Evolutionary conservation across 148 eudicot genomes (phyloP).

Genomic region (Fallopia convolvulus): DNA sequence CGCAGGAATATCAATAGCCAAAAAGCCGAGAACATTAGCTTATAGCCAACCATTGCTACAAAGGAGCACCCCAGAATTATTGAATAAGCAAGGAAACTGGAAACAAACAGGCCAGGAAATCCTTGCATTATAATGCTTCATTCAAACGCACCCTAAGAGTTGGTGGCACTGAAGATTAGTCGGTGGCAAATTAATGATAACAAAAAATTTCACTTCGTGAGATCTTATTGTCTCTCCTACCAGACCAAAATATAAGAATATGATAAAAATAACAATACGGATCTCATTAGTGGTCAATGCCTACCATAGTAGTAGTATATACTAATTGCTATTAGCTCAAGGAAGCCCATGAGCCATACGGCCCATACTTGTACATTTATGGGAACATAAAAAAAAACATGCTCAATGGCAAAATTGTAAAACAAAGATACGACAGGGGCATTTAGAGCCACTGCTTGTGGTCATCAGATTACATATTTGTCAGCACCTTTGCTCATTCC

Average conservation of each 20-base stretch:
- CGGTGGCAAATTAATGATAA: too few species aligned
- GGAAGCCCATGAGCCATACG: neutral
- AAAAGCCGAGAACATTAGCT: neutral
- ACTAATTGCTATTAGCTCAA: too few species aligned
- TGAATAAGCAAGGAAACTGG: neutral
- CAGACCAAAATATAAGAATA: too few species aligned
- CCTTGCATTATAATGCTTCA: too few species aligned
- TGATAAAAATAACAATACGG: too few species aligned
- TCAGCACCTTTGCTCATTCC: slow-evolving; percentile 5
- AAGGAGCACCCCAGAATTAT: neutral
- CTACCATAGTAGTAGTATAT: too few species aligned
- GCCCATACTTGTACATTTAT: neutral
- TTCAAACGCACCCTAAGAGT: too few species aligned
- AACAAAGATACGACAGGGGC: neutral
- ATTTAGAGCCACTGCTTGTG: neutral
- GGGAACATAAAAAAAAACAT: neutral
- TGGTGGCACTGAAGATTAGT: too few species aligned
- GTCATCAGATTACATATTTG: slow-evolving; percentile 10
- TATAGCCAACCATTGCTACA: neutral
- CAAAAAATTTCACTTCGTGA: too few species aligned
- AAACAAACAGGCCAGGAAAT: neutral
- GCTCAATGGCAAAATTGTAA: neutral
- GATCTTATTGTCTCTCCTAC: too few species aligned
- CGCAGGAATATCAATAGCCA: neutral
- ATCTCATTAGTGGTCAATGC: too few species aligned